These are phyloP conservation scores for Vaccinium macrocarpon DNA, from an alignment of 148 eudicot genomes.

Conservation along the genomic window DNA sequence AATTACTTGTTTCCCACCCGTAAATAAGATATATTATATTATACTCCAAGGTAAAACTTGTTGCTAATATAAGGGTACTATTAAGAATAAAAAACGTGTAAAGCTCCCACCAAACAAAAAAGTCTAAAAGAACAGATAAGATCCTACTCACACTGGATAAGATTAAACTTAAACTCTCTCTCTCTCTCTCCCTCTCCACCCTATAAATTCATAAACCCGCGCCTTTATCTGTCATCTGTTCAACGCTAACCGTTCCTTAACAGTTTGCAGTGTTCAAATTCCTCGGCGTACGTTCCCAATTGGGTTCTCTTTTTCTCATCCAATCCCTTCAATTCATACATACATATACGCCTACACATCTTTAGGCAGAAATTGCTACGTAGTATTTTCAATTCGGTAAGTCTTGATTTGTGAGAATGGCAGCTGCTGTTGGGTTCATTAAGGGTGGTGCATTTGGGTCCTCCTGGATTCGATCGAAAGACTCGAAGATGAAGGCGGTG, in stretches of 20 bases:
- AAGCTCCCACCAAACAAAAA: no score
- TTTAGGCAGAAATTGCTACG: no score
- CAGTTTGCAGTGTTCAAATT: neutral
- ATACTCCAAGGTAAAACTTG: no score
- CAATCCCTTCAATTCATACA: neutral
- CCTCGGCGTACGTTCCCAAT: neutral
- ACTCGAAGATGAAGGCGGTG: constrained; percentile 12
- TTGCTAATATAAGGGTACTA: no score
- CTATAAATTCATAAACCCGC: no score
- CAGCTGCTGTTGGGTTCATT: constrained; percentile 31
- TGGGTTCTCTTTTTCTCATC: neutral
- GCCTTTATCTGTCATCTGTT: no score
- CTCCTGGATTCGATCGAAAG: constrained; percentile 27
- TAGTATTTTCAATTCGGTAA: no score
- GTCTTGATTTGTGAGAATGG: constrained; percentile 25
- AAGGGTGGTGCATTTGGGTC: constrained; percentile 33
- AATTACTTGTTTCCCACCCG: no score
- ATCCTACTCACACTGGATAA: neutral
- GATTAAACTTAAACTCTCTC: neutral
- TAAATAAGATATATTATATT: no score
- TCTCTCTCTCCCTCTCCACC: neutral
- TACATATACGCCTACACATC: neutral
- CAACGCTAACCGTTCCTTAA: no score
- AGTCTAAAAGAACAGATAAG: no score
- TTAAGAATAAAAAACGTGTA: no score